Percentiles rank a stretch among this genome's conserved stretches.
phyloP scores from a whole-genome alignment of 2,329 filamentous ascomycete species.

The Chaetomium globosum region DNA sequence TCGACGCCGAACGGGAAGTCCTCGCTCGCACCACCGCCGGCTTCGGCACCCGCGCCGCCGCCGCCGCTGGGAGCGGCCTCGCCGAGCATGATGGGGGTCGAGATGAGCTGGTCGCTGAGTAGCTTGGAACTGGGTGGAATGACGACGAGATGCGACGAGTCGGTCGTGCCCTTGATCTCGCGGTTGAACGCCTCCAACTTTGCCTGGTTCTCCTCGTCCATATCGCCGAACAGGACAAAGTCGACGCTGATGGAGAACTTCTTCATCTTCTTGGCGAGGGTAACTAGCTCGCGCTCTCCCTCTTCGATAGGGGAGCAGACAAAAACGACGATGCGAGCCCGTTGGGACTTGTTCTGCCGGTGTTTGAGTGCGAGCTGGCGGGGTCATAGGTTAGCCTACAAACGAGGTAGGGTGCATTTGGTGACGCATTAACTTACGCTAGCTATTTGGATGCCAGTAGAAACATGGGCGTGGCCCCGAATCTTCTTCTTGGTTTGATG shows the following conservation, averaged over 20 bases:
- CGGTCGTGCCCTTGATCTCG: constrained; percentile 77
- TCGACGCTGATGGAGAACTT: constrained; percentile 94
- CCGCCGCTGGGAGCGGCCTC: constrained; percentile 67
- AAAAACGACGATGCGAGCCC: constrained; percentile 95
- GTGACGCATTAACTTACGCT: constrained; percentile 63
- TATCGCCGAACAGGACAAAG: constrained; percentile 91
- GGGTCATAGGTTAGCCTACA: constrained; percentile 13
- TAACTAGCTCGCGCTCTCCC: constrained; percentile 82
- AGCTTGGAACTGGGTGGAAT: constrained; percentile 90
- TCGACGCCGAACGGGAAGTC: constrained; percentile 89
- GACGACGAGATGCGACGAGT: constrained; percentile 87
- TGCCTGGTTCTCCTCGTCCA: constrained; percentile 84
- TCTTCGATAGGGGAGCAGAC: constrained; percentile 91
- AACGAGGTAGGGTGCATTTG: not conserved
- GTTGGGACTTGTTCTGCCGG: constrained; percentile 94
- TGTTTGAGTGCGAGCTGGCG: constrained; percentile 90
- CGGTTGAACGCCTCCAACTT: constrained; percentile 95
- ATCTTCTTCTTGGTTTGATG: constrained; percentile 91
- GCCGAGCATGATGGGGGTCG: constrained; percentile 85
- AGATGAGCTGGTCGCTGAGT: constrained; percentile 86
- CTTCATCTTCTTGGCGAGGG: constrained; percentile 97
- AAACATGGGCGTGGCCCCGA: constrained; percentile 81
- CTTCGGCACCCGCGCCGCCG: constrained; percentile 60
- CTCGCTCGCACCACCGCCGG: constrained; percentile 56
- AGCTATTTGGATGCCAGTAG: constrained; percentile 93